Base-by-base conservation (phyloP, 306 rosid genomes). In the Styphnolobium japonicum region DNA sequence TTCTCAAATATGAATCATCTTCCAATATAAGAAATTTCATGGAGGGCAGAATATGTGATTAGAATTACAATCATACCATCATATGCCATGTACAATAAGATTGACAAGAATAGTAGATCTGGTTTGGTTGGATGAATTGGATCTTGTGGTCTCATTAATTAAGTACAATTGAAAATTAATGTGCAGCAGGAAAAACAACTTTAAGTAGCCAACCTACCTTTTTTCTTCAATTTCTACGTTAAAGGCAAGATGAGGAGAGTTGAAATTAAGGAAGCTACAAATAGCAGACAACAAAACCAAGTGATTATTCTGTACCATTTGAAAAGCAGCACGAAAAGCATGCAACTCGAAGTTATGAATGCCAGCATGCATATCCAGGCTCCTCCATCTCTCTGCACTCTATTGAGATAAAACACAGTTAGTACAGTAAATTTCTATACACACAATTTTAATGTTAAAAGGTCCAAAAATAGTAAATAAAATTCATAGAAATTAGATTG, bases 301-400 rank as follows among this genome's bases (percentile, higher is more conserved):
- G 73, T 43, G 37, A 51, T 55, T 27, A 78, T 22, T 71, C 68
- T 43, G 43, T 94, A 92, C 97, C 97, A 91, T 88, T 78, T 92
- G 98, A 86, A 95, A 95, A 77, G 93, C 97, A 71, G 97, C 95
- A 31, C 95, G 97, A 80, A 91, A 85, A 81, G 88, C 86, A 88
- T 95, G 98, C 87, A 95, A 81, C 90, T 92, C 93, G 56, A 95
- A 95, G 81, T 95, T 92, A 76, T 88, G 91, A 81, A 91, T 74
- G 55, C 95, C 97, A 34, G 85, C 91, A 76, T 87, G 87, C 56
- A 43, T 79, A 69, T 88, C 94, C 79, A 95, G 80, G 84, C 80
- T 86, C 74, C 87, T 90, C 97, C 98, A 95, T 86, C 97, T 92
- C 84, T 95, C 97, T 34, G 97, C 98, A 85, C 98, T 95, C 98